Percentiles rank a stretch among this genome's conserved stretches.
These are phyloP conservation scores for Saccharomycopsis sp. DNA, from an alignment of 805 yeast species.

Conservation along the genomic window DNA sequence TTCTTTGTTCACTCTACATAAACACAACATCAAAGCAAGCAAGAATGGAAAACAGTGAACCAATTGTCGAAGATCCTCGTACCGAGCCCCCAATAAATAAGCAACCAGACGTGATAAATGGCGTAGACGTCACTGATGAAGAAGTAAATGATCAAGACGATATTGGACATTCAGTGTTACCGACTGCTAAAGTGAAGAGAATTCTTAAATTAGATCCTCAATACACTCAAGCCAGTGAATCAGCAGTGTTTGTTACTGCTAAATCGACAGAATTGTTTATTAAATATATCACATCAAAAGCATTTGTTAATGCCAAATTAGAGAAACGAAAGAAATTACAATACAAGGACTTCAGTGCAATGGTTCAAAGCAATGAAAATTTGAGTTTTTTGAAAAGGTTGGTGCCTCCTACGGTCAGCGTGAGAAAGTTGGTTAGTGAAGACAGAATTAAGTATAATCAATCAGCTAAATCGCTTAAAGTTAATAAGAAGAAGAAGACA, in stretches of 20 bases:
- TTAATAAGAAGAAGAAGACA: neutral
- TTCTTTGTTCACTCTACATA: no score
- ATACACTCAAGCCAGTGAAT: conserved; percentile 55
- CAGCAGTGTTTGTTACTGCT: conserved; percentile 69
- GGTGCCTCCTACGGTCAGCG: conserved; percentile 54
- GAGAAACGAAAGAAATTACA: conserved; percentile 63
- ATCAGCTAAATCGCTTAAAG: conserved; percentile 1
- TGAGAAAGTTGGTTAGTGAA: conserved; percentile 41
- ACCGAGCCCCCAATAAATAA: no score
- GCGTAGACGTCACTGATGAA: no score
- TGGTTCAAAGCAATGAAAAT: conserved; percentile 52
- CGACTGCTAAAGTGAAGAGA: conserved; percentile 61
- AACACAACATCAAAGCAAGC: no score
- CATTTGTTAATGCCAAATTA: conserved; percentile 54
- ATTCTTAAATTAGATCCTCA: conserved; percentile 74
- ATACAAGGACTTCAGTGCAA: conserved; percentile 63
- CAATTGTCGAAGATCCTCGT: no score
- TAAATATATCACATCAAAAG: conserved; percentile 64
- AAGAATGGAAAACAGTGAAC: no score
- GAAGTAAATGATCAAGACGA: conserved; percentile 27
- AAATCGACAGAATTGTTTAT: conserved; percentile 74
- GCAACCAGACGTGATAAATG: no score
- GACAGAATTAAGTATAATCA: conserved; percentile 31
- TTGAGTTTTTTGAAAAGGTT: conserved; percentile 57
- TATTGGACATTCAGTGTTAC: conserved; percentile 38